Evolutionary conservation across 306 rosid genomes (phyloP), one percentile per base, ranked within the genome.

Genomic region (Begonia masoniana): DNA sequence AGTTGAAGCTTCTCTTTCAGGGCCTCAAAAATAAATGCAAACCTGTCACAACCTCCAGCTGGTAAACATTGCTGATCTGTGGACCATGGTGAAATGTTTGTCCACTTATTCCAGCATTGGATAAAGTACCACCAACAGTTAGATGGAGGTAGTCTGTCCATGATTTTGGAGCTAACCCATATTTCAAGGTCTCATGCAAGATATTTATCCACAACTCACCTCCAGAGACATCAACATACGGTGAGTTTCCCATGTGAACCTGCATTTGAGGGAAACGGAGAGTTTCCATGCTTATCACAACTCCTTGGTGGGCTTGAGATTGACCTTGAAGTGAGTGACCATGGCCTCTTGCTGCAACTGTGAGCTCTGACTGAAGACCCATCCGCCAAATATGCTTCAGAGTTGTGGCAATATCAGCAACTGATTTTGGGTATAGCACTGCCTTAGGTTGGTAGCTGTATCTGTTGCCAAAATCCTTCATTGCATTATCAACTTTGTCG

Each of bases 241-340:
- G 74, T 49, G 56, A 66, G 41, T 72, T 56, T 51, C 78, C 87
- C 0, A 54, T 43, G 59, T 73, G 41, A 54, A 91, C 68, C 63
- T 77, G 67, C 88, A 85, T 85, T 75, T 60, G 62, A 11, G 59
- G 65, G 57, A 42, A 48, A 58, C 66, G 74, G 47, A 92, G 84
- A 17, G 95, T 77, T 72, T 83, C 93, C 96, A 92, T 92, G 57
- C 59, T 83, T 68, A 92, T 73, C 57, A 92, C 95, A 52, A 92
- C 59, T 70, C 99, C 99, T 47, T 64, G 62, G 56, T 72, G 83
- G 59, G 93, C 70, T 65, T 92, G 96, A 35, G 99, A 66, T 65
- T 92, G 96, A 46, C 99, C 99, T n/a, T 69, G 84, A 58, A 92
- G 87, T 13, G 99, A 86, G 85, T 92, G 99, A 8, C 96, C 99